Conservation (phyloP, 306 rosid genomes). For the Clitoria ternatea region DNA sequence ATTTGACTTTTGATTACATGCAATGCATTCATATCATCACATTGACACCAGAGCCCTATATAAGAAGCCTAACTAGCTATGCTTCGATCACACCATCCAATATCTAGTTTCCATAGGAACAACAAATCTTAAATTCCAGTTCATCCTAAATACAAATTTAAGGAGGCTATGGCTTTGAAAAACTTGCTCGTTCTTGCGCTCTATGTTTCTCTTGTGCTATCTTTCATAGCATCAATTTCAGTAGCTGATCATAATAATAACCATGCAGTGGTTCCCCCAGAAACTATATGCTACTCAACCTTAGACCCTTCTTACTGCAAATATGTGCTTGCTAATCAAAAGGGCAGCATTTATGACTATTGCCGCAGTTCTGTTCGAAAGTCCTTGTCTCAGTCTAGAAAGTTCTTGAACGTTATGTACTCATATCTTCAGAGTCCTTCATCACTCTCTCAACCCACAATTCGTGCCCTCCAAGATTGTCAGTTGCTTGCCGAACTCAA, state of each 20-base stretch:
- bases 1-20: neutral
- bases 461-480: slow-evolving; percentile 63
- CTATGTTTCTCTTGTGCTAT: slow-evolving; percentile 13
- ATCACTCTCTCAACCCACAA: slow-evolving; percentile 30
- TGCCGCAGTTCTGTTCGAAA: slow-evolving; percentile 47
- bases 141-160: neutral
- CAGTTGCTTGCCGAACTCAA: slow-evolving; percentile 43
- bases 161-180: slow-evolving; percentile 23
- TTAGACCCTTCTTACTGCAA: slow-evolving; percentile 59
- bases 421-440: slow-evolving; percentile 29
- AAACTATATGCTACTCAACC: slow-evolving; percentile 43
- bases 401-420: slow-evolving; percentile 33
- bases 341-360: slow-evolving; percentile 42
- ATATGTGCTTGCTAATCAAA: slow-evolving; percentile 37
- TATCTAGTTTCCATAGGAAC: neutral
- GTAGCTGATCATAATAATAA: slow-evolving; percentile 13
- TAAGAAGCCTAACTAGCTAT: neutral
- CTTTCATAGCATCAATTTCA: slow-evolving; percentile 8
- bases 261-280: slow-evolving; percentile 25
- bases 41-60: neutral
- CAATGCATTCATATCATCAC: neutral
- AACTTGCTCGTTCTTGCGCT: neutral
- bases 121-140: neutral
- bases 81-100: neutral
- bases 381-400: slow-evolving; percentile 50